Percentiles rank a stretch among this genome's conserved stretches.
phyloP scores from a whole-genome alignment of 768 basidiomycete species.

The Hysterangium stoloniferum region DNA sequence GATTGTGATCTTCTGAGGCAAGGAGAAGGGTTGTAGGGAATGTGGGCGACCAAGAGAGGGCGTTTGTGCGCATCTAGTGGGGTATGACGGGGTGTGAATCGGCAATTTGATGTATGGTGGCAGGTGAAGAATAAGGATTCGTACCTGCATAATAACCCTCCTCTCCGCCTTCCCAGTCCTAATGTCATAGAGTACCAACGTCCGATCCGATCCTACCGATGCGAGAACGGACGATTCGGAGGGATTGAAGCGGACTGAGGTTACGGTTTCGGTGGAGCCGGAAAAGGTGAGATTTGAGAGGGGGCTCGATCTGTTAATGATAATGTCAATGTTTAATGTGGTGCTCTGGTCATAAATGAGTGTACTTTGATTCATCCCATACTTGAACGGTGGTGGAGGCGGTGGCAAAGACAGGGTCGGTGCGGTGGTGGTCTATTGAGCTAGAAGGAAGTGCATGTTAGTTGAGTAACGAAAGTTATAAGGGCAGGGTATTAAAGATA shows the following conservation, averaged over 20 bases:
- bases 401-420: conserved; percentile 86
- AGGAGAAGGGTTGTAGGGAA: conserved; percentile 87
- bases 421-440: conserved; percentile 89
- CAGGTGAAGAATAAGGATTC: conserved; percentile 14
- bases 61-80: conserved; percentile 74
- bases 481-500: background rate
- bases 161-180: conserved; percentile 95
- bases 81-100: conserved; percentile 11
- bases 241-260: conserved; percentile 84
- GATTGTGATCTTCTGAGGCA: conserved; percentile 97
- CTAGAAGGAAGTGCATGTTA: conserved; percentile 35
- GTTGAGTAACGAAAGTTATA: background rate
- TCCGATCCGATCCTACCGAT: conserved; percentile 88
- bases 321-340: no score
- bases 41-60: conserved; percentile 92
- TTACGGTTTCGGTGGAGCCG: conserved; percentile 82
- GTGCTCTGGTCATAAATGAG: conserved; percentile 5
- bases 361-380: conserved; percentile 97
- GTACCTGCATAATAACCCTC: conserved; percentile 80
- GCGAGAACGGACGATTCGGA: conserved; percentile 94
- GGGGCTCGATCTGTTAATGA: conserved; percentile 56
- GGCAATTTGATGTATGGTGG: conserved; percentile 2
- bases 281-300: conserved; percentile 84
- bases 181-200: conserved; percentile 94
- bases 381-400: conserved; percentile 90